Evolutionary conservation across 2,329 filamentous ascomycete species (phyloP).

Genomic region (Verticillium albo-atrum): DNA sequence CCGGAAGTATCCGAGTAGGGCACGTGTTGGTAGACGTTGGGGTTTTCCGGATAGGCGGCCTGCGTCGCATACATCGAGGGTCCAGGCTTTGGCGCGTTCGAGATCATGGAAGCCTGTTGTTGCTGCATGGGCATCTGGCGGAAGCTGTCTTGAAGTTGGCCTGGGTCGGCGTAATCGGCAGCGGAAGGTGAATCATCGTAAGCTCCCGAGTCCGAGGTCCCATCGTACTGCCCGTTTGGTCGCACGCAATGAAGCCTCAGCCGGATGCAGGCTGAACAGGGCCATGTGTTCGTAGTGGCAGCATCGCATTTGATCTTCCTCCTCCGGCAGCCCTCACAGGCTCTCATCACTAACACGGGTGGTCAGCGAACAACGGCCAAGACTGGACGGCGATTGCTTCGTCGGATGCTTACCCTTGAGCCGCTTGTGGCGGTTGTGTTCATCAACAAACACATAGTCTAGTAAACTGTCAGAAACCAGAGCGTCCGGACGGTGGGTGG

Average conservation of each 20-base stretch:
- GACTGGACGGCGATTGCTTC: not conserved
- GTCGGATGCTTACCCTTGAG: constrained; percentile 74
- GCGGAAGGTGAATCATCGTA: constrained; percentile 47
- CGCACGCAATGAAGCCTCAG: constrained; percentile 91
- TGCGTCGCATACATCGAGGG: constrained; percentile 44
- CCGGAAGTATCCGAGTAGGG: constrained; percentile 41
- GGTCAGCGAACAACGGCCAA: constrained; percentile 3
- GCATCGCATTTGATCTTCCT: constrained; percentile 98
- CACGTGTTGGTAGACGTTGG: constrained; percentile 40
- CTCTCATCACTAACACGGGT: constrained; percentile 73
- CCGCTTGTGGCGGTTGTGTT: constrained; percentile 96
- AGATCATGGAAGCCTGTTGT: constrained; percentile 35
- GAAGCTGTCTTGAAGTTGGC: constrained; percentile 39
- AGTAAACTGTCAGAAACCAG: constrained; percentile 1
- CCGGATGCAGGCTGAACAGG: constrained; percentile 87
- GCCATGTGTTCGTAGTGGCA: constrained; percentile 95
- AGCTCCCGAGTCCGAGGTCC: constrained; percentile 36
- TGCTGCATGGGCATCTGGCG: constrained; percentile 49
- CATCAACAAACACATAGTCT: constrained; percentile 99
- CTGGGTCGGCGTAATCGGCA: constrained; percentile 28
- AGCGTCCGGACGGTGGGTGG: not conserved
- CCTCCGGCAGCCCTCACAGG: constrained; percentile 89
- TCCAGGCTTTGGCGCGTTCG: constrained; percentile 34
- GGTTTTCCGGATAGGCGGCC: constrained; percentile 40
- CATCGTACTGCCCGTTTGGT: constrained; percentile 75